A percentile compares a stretch with the other conserved stretches of the same genome.
phyloP scores from a whole-genome alignment of 257 asterid genomes.

The Gynochthodes officinalis region DNA sequence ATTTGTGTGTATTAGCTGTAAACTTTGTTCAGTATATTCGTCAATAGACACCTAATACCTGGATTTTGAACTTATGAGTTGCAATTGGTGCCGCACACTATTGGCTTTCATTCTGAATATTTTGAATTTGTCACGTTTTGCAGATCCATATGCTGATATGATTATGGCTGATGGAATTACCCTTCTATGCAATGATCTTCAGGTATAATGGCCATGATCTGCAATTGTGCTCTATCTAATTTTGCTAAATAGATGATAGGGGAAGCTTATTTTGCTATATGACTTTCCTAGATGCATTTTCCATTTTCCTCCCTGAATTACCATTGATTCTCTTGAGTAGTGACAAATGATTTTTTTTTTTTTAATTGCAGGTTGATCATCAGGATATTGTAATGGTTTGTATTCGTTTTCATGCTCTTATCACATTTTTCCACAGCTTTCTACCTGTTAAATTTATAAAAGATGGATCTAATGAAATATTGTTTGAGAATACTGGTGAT shows the following conservation, averaged over 20 bases:
- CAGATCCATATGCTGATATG: slow-evolving; percentile 44
- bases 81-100: background rate
- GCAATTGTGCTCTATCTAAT: background rate
- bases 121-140: slow-evolving; percentile 18
- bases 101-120: slow-evolving; percentile 7
- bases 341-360: background rate
- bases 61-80: background rate
- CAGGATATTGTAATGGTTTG: slow-evolving; percentile 97
- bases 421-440: background rate
- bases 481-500: background rate
- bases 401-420: background rate
- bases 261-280: slow-evolving; percentile 7
- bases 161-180: slow-evolving; percentile 55
- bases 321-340: background rate
- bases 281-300: background rate
- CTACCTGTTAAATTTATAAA: background rate
- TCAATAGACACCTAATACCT: background rate
- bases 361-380: slow-evolving; percentile 77
- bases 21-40: background rate
- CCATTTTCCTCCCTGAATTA: background rate
- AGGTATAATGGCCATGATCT: slow-evolving; percentile 31
- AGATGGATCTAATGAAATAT: background rate
- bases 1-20: slow-evolving; percentile 1
- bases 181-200: slow-evolving; percentile 44
- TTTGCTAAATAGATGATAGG: background rate